phyloP scores from a whole-genome alignment of 139 green algal species.

The Chloropicon primus region DNA sequence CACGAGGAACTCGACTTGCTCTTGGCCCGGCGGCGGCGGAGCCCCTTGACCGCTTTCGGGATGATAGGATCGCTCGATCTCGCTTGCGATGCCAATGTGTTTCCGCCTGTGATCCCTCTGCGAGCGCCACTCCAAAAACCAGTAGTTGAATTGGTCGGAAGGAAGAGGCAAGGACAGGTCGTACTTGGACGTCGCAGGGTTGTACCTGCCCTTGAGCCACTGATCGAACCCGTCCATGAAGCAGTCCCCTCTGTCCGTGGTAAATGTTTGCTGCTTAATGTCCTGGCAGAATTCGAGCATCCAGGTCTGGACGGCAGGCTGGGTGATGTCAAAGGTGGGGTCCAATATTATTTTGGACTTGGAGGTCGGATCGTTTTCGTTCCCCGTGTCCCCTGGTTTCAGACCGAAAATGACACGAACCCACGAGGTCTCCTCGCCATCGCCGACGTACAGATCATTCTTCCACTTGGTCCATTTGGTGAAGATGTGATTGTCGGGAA shows the following conservation, averaged over 20 bases:
- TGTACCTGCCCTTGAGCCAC: background rate
- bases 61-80: too few relatives aligned
- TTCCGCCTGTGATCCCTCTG: background rate
- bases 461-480: background rate
- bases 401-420: background rate
- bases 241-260: background rate
- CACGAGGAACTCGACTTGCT: background rate
- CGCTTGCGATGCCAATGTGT: background rate
- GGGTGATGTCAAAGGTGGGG: background rate
- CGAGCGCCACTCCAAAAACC: background rate
- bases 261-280: background rate
- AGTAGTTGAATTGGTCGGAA: background rate
- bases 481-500: background rate
- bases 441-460: background rate
- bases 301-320: background rate
- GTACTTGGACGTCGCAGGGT: background rate
- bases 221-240: background rate
- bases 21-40: too few relatives aligned
- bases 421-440: background rate
- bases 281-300: background rate
- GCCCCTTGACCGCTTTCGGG: too few relatives aligned
- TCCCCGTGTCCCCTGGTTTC: background rate
- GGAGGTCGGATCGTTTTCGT: background rate
- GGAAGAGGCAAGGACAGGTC: background rate
- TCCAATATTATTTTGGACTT: background rate